Percentiles rank a stretch among this genome's conserved stretches.
Conservation (phyloP, 805 yeast genomes). For the Candida sakaeoensis region DNA sequence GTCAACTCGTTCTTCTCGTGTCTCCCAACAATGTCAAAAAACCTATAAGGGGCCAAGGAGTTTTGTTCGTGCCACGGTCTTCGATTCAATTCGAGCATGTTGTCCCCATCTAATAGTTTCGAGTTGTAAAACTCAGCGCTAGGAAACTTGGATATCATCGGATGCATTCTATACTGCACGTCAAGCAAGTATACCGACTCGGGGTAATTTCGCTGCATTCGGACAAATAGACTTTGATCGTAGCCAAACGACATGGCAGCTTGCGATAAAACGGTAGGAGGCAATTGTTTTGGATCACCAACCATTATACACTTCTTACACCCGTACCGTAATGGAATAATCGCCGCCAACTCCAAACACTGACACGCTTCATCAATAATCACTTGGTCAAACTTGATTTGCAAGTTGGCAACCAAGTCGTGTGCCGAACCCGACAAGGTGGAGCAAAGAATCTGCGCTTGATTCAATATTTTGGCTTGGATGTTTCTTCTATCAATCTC, state of each 20-base stretch:
- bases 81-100: conserved; percentile 55
- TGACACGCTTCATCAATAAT: conserved; percentile 97
- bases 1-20: conserved; percentile 66
- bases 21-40: conserved; percentile 60
- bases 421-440: conserved; percentile 95
- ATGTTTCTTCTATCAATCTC: conserved; percentile 74
- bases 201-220: conserved; percentile 74
- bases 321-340: conserved; percentile 90
- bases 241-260: conserved; percentile 76
- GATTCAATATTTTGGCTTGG: conserved; percentile 67
- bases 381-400: conserved; percentile 82
- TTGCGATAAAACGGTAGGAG: conserved; percentile 92
- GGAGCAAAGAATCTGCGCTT: conserved; percentile 84
- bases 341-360: conserved; percentile 86
- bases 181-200: conserved; percentile 68
- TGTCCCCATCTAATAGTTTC: conserved; percentile 70
- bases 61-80: conserved; percentile 70
- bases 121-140: conserved; percentile 77
- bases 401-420: conserved; percentile 70
- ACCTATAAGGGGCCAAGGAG: conserved; percentile 69
- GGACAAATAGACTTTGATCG: conserved; percentile 88
- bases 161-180: conserved; percentile 98
- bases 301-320: conserved; percentile 91
- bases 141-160: conserved; percentile 83
- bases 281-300: conserved; percentile 97